Evolutionary conservation across 179 eudicot genomes (phyloP).

Genomic region (Camellia oleifera): DNA sequence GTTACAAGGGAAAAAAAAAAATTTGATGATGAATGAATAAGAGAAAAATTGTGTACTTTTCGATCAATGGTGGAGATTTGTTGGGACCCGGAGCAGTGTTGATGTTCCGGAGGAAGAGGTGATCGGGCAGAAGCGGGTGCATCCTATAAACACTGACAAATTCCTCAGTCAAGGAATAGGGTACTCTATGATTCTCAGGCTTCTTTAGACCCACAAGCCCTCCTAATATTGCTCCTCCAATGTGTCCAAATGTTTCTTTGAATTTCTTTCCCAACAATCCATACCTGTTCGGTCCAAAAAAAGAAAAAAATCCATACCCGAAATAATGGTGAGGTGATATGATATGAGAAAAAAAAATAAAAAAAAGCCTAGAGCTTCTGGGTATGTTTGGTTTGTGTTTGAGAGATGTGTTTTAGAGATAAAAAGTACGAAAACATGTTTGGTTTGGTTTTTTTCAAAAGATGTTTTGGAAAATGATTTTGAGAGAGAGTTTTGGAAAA

Average conservation of each 20-base stretch:
- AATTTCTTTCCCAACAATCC: conserved; percentile 43
- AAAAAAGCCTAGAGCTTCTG: too few species aligned
- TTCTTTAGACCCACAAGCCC: conserved; percentile 39
- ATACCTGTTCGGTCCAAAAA: conserved; percentile 25
- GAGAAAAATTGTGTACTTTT: conserved; percentile 17
- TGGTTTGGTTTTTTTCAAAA: too few species aligned
- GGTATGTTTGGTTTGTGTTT: too few species aligned
- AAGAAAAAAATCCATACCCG: neutral
- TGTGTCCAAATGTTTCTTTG: conserved; percentile 38
- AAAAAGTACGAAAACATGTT: too few species aligned
- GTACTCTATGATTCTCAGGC: conserved; percentile 37
- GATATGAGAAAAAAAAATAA: too few species aligned
- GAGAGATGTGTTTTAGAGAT: too few species aligned
- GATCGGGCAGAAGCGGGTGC: conserved; percentile 43
- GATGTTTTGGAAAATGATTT: too few species aligned
- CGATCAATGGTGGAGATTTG: conserved; percentile 29
- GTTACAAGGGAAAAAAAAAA: too few species aligned
- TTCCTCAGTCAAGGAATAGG: conserved; percentile 47
- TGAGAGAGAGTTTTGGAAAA: too few species aligned
- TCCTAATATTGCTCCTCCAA: conserved; percentile 23
- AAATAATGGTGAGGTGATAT: too few species aligned
- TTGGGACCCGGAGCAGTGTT: conserved; percentile 26
- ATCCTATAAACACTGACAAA: conserved; percentile 47
- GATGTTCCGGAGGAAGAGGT: conserved; percentile 30
- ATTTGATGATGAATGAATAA: too few species aligned